Percentiles rank a stretch among this genome's conserved stretches.
Conservation (phyloP, 345 rosid species). For the Salix arbutifolia region DNA sequence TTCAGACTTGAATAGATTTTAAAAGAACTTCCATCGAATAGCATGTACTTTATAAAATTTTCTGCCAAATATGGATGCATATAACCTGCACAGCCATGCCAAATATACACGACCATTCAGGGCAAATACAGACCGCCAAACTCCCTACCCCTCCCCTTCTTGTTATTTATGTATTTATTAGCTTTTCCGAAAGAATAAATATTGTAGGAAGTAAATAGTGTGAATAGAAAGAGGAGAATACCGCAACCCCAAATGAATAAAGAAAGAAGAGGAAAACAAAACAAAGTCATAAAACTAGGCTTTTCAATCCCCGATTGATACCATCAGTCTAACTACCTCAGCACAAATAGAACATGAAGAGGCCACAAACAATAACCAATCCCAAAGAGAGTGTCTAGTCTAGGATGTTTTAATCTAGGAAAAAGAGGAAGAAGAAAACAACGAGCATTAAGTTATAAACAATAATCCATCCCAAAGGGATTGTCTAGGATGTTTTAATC, state of each 20-base stretch:
- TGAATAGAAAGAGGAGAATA: not conserved
- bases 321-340: not conserved
- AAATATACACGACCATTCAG: not conserved
- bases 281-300: not conserved
- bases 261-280: not conserved
- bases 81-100: too few relatives aligned
- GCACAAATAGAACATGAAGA: not conserved
- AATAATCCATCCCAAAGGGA: too few relatives aligned
- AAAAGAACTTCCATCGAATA: too few relatives aligned
- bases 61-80: too few relatives aligned
- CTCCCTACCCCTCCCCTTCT: not conserved
- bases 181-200: not conserved
- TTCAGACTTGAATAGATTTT: too few relatives aligned
- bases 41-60: too few relatives aligned
- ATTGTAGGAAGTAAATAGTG: not conserved
- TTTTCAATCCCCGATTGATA: too few relatives aligned
- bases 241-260: not conserved
- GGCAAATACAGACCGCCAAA: not conserved
- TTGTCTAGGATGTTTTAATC: not conserved
- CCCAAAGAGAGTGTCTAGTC: too few relatives aligned
- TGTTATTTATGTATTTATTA: not conserved
- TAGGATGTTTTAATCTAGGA: not conserved
- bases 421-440: too few relatives aligned
- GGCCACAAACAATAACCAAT: not conserved
- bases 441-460: too few relatives aligned